phyloP scores from a whole-genome alignment of 805 yeast species.

The Candida maltosa region DNA sequence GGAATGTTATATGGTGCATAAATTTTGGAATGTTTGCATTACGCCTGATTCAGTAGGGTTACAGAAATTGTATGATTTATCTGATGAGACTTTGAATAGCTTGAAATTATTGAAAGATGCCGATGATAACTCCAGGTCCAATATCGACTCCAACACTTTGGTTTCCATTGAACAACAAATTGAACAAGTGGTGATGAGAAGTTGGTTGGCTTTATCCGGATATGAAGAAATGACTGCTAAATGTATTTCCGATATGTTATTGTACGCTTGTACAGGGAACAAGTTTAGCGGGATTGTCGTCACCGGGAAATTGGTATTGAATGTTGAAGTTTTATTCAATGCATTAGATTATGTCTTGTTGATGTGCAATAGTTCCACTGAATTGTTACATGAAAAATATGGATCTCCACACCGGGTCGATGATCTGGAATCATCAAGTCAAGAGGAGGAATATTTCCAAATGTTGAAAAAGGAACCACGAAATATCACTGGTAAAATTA shows the following conservation, averaged over 20 bases:
- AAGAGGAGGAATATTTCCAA: constrained; percentile 23
- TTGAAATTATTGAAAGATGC: constrained; percentile 1
- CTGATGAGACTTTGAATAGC: constrained; percentile 7
- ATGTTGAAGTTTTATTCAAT: constrained; percentile 70
- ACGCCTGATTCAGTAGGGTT: constrained; percentile 59
- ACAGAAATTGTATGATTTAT: constrained; percentile 14
- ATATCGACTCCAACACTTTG: constrained; percentile 32
- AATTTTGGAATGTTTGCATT: constrained; percentile 89
- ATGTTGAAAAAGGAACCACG: constrained; percentile 65
- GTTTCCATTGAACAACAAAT: constrained; percentile 60
- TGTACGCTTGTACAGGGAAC: constrained; percentile 72
- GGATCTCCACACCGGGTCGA: neutral
- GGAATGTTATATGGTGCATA: constrained; percentile 96
- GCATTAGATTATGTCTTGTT: constrained; percentile 58
- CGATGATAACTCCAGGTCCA: constrained; percentile 8
- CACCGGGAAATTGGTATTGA: constrained; percentile 68
- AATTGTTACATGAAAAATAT: constrained; percentile 1
- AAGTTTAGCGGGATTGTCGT: constrained; percentile 64
- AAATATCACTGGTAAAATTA: constrained; percentile 82
- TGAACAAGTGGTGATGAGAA: constrained; percentile 54
- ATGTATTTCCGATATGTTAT: constrained; percentile 87
- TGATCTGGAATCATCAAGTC: constrained; percentile 9
- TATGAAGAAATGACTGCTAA: constrained; percentile 90
- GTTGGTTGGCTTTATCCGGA: constrained; percentile 85
- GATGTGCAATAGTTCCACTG: constrained; percentile 13